Conservation (phyloP, 2,329 filamentous ascomycete genomes). For the Spiromastix sp. region DNA sequence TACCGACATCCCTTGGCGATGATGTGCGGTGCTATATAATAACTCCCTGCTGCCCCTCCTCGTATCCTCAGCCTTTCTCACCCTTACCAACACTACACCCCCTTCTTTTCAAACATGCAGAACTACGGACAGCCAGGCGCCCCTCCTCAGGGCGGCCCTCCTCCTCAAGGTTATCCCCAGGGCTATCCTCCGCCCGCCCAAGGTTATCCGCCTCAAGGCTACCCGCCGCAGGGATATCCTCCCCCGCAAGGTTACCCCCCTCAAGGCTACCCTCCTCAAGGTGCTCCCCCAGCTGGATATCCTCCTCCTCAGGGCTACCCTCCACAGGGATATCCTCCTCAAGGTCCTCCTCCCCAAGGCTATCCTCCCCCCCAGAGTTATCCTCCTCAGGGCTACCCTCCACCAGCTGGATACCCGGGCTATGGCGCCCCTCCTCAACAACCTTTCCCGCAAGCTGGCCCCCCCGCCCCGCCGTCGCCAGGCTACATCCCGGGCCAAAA, state of each 20-base stretch:
- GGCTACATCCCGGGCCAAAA: constrained; percentile 68
- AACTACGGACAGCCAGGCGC: no score
- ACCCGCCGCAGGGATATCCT: constrained; percentile 1
- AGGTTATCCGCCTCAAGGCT: not conserved
- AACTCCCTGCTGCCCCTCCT: no score
- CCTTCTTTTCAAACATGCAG: no score
- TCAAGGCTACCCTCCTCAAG: not conserved
- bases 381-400: constrained; percentile 13
- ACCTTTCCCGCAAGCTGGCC: no score
- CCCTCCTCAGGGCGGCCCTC: no score
- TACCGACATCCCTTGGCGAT: no score
- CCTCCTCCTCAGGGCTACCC: constrained; percentile 15
- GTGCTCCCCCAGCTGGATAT: constrained; percentile 1
- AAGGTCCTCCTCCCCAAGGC: no score
- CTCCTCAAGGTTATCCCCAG: no score
- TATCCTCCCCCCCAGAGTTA: constrained; percentile 18
- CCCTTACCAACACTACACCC: no score
- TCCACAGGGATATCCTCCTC: no score
- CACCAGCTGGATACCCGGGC: constrained; percentile 18
- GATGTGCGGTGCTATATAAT: no score
- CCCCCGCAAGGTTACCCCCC: not conserved
- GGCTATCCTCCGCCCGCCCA: not conserved
- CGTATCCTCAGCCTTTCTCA: no score
- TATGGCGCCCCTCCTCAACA: constrained; percentile 22
- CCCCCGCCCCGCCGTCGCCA: constrained; percentile 55